Evolutionary conservation across 345 rosid species (phyloP).

Genomic region (Trapa incisa): DNA sequence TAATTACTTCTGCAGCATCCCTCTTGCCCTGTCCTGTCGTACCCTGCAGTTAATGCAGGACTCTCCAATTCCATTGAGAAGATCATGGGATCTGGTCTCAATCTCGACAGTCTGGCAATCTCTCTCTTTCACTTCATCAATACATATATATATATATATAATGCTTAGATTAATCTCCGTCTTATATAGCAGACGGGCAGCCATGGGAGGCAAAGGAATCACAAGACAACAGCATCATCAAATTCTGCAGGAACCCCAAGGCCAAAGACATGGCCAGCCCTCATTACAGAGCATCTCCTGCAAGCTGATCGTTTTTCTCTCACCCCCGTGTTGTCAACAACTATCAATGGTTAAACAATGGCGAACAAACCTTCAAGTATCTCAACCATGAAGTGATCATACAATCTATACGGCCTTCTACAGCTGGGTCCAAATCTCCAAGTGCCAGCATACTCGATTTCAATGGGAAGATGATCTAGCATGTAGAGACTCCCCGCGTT

Average conservation of each 20-base stretch:
- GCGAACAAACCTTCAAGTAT: too few species aligned
- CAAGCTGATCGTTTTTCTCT: conserved; percentile 18
- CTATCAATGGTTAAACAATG: too few species aligned
- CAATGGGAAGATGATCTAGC: too few species aligned
- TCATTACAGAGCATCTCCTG: conserved; percentile 71
- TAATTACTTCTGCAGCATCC: not conserved
- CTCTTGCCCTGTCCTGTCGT: too few species aligned
- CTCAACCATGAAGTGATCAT: too few species aligned
- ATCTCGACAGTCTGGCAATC: conserved; percentile 12
- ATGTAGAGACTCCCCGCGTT: too few species aligned
- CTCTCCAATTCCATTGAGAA: conserved; percentile 26
- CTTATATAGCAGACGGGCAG: conserved; percentile 27
- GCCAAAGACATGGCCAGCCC: conserved; percentile 79
- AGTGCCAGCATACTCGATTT: too few species aligned
- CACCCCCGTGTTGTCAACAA: too few species aligned
- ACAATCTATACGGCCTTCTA: too few species aligned
- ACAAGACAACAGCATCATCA: conserved; percentile 14
- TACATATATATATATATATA: not conserved
- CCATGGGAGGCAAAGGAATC: conserved; percentile 36
- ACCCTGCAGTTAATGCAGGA: conserved; percentile 29
- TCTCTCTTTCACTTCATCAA: not conserved
- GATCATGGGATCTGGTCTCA: conserved; percentile 26
- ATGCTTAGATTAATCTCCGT: not conserved
- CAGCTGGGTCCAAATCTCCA: too few species aligned
- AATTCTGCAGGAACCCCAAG: conserved; percentile 22